Conservation (phyloP, 2,329 filamentous ascomycete species). For the Paracamarosporium sp. region DNA sequence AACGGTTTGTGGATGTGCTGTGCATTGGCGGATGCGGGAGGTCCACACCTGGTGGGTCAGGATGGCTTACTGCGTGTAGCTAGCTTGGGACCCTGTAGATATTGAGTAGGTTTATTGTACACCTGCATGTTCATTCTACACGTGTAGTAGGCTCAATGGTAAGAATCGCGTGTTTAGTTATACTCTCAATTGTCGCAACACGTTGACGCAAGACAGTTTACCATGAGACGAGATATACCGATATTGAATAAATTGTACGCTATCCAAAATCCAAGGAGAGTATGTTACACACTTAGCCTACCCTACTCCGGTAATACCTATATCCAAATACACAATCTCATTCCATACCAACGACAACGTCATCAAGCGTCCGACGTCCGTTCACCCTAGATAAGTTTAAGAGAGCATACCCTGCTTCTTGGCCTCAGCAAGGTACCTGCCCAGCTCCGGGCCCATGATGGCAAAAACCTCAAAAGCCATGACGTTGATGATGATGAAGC, state of each 20-base stretch:
- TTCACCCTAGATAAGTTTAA: background rate
- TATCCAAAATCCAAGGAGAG: background rate
- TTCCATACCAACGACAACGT: background rate
- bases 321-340: background rate
- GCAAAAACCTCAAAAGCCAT: slow-evolving; percentile 61
- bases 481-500: slow-evolving; percentile 56
- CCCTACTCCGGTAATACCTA: background rate
- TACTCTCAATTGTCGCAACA: too few species aligned
- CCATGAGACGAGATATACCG: background rate
- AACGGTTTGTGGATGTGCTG: background rate
- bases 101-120: too few species aligned
- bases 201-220: too few species aligned
- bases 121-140: too few species aligned
- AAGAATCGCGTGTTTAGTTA: too few species aligned
- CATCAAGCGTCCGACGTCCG: slow-evolving; percentile 16
- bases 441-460: slow-evolving; percentile 49
- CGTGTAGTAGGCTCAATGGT: too few species aligned
- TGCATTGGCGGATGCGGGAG: background rate
- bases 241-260: background rate
- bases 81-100: background rate
- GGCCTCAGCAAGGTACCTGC: slow-evolving; percentile 26
- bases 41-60: slow-evolving; percentile 3
- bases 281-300: background rate
- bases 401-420: slow-evolving; percentile 18
- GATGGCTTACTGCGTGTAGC: background rate